Conservation (phyloP, 352 stramenopile genomes). For the Plasmopara viticola region DNA sequence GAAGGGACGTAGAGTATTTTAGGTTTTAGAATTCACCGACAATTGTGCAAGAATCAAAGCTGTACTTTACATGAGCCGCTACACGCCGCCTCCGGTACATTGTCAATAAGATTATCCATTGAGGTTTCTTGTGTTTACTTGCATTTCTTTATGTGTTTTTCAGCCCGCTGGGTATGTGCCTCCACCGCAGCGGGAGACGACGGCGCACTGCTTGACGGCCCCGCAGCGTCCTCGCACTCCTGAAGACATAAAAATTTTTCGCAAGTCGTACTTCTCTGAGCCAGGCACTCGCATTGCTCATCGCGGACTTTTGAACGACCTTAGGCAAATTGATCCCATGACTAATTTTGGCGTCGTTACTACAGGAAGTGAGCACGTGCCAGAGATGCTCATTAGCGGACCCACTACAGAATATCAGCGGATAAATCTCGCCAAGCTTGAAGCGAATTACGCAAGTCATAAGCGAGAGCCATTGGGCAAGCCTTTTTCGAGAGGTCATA, state of each 20-base stretch:
- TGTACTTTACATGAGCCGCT: constrained; percentile 16
- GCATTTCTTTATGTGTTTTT: neutral
- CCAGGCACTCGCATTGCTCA: constrained; percentile 68
- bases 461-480: constrained; percentile 76
- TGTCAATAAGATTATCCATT: neutral
- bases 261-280: constrained; percentile 82
- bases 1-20: constrained; percentile 11
- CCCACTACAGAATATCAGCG: constrained; percentile 54
- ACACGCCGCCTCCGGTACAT: constrained; percentile 26
- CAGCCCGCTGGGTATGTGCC: constrained; percentile 43
- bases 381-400: constrained; percentile 45
- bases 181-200: constrained; percentile 34
- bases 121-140: neutral
- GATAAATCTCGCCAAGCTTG: constrained; percentile 58
- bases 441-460: constrained; percentile 73
- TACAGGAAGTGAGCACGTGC: constrained; percentile 61
- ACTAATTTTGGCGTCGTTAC: constrained; percentile 66
- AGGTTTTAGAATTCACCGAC: neutral
- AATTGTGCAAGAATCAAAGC: neutral
- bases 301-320: constrained; percentile 70
- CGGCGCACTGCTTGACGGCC: constrained; percentile 50
- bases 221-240: constrained; percentile 55
- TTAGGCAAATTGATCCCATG: constrained; percentile 52
- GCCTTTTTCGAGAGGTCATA: constrained; percentile 58
- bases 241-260: constrained; percentile 64